These are phyloP conservation scores for Dryadomyces quercus-mongolicae DNA, from an alignment of 2,329 filamentous ascomycete species.

Conservation along the genomic window DNA sequence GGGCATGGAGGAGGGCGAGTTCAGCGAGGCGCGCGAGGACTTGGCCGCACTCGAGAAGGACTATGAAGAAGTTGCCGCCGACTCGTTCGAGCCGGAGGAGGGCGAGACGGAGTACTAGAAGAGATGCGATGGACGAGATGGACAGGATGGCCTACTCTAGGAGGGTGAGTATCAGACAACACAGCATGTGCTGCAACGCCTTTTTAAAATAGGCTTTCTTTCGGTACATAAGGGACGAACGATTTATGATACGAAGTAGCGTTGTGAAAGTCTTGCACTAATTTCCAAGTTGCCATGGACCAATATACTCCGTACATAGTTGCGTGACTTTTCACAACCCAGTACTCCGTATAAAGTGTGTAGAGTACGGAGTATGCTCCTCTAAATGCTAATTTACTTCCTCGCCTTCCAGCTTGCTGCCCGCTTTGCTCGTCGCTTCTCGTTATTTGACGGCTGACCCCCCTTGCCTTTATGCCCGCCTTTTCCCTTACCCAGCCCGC, in stretches of 20 bases:
- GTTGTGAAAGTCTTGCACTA: neutral
- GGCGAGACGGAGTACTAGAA: conserved; percentile 67
- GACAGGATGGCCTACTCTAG: neutral
- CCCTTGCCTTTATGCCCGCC: conserved; percentile 34
- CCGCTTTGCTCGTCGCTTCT: conserved; percentile 16
- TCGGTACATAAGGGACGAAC: neutral
- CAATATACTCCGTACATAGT: too few species aligned
- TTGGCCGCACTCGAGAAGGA: conserved; percentile 76
- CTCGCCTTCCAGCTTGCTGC: conserved; percentile 11
- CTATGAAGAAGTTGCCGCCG: conserved; percentile 72
- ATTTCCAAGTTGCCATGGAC: neutral
- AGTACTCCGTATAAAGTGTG: too few species aligned
- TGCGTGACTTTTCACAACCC: too few species aligned
- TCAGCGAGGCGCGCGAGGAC: conserved; percentile 78
- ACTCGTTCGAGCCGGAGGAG: conserved; percentile 54
- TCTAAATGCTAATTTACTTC: neutral
- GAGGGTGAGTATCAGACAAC: neutral
- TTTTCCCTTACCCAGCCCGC: conserved; percentile 31
- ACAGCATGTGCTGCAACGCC: neutral
- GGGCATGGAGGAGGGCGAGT: conserved; percentile 88
- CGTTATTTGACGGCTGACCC: conserved; percentile 36
- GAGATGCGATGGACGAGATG: neutral
- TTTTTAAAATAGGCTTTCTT: neutral
- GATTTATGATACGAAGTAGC: neutral
- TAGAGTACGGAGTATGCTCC: neutral